Evolutionary conservation across 768 basidiomycete species (phyloP).

Genomic region (Mycena chlorophos): DNA sequence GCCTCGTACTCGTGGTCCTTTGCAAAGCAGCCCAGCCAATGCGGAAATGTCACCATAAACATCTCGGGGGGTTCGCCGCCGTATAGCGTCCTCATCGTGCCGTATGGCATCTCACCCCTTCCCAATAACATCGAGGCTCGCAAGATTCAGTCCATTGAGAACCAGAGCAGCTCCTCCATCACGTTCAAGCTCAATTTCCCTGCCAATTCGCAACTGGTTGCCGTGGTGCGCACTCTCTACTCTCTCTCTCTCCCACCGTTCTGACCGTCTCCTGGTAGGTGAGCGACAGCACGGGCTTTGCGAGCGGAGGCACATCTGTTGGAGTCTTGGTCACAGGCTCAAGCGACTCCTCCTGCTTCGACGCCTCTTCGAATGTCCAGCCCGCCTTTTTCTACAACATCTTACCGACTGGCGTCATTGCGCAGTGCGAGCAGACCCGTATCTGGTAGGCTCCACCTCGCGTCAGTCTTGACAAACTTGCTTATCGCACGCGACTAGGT

Average conservation of each 20-base stretch:
- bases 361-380: constrained; percentile 45
- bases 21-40: constrained; percentile 57
- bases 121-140: constrained; percentile 59
- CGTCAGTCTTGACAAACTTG: constrained; percentile 44
- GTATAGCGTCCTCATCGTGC: constrained; percentile 66
- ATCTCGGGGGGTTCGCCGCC: constrained; percentile 64
- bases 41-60: constrained; percentile 58
- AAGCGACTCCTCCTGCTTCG: constrained; percentile 59
- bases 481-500: constrained; percentile 10
- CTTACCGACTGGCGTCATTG: constrained; percentile 60
- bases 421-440: constrained; percentile 63
- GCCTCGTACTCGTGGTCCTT: constrained; percentile 54
- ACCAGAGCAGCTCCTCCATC: constrained; percentile 34
- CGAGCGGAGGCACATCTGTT: constrained; percentile 73
- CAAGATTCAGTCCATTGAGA: constrained; percentile 29
- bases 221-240: constrained; percentile 58
- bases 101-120: constrained; percentile 64
- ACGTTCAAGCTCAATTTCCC: constrained; percentile 66
- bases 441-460: constrained; percentile 61
- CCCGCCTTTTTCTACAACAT: constrained; percentile 63
- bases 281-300: constrained; percentile 62
- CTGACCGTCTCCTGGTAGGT: constrained; percentile 38
- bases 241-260: constrained; percentile 3
- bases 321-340: constrained; percentile 56
- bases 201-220: constrained; percentile 68